Evolutionary conservation across 768 basidiomycete genomes (phyloP), one percentile per base, ranked within the genome.

Genomic region (Russula sp.): DNA sequence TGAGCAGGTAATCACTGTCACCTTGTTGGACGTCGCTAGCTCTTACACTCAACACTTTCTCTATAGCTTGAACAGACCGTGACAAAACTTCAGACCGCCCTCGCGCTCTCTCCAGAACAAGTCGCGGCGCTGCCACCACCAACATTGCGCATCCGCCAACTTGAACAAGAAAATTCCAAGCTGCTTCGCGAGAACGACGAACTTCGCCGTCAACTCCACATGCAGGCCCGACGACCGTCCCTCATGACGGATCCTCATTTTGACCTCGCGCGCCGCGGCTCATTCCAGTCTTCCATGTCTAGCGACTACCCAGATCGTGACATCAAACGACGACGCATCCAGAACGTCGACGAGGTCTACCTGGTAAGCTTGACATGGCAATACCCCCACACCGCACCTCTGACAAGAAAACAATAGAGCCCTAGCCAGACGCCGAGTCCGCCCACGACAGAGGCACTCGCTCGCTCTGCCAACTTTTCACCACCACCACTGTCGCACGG

Each of bases 1-100:
- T 71, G 90, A 93, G 68, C 89, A 91, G 82, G 91, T 90, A 57
- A 27, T 42, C 52, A 11, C 37, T 53, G 56, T 53, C 18, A 16
- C 53, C 42, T 10, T 11, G 4, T 8, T 11, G 37, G 22, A 45
- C 45, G 13, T 22, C 45, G 14, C 59, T 22, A 2, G 9, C 8
- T 34, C 44, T 22, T 14, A 14, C 49, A n/a, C 20, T 2, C 49
- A n/a, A 52, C 39, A 59, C 27, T 27, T 27, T 27, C 27, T 13
- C 8, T 61, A 10, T 70, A 93, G 91, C 80, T 94, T 63, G 91
- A 94, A 69, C 84, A 88, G 72, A 92, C 89, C 0, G 90, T 94
- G 35, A 88, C 88, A 0, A 91, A 91, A 70, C 82, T 94, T 3
- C 91, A 93, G 70, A 84, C 85, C 0, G 84, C 86, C 0, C 78